A percentile compares a stretch with the other conserved stretches of the same genome.
These are phyloP conservation scores for Paecilomyces sp. DNA, from an alignment of 2,329 filamentous ascomycete genomes.

Conservation along the genomic window DNA sequence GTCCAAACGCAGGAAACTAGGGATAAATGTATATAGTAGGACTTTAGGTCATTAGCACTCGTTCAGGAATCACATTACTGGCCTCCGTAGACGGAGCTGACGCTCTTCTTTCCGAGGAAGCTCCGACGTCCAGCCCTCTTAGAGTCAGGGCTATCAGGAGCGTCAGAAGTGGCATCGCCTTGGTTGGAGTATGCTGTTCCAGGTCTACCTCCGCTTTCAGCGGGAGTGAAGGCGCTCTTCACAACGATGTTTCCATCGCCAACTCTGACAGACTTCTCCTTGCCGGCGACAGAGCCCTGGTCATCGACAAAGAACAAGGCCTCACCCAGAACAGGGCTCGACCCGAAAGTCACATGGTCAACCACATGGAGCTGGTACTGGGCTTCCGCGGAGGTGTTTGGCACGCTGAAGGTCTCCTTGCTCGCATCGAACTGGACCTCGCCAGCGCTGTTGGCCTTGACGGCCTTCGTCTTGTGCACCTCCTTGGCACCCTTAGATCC, in stretches of 20 bases:
- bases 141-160: slow-evolving; percentile 33
- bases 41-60: not conserved
- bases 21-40: not conserved
- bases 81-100: not conserved
- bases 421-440: slow-evolving; percentile 58
- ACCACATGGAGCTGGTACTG: slow-evolving; percentile 83
- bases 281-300: slow-evolving; percentile 52
- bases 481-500: slow-evolving; percentile 63
- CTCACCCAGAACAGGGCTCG: slow-evolving; percentile 78
- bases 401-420: slow-evolving; percentile 66
- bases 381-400: slow-evolving; percentile 66
- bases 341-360: slow-evolving; percentile 76
- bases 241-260: slow-evolving; percentile 67
- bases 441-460: slow-evolving; percentile 61
- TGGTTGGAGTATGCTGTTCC: slow-evolving; percentile 27
- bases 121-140: slow-evolving; percentile 36
- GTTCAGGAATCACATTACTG: not conserved
- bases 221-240: slow-evolving; percentile 61
- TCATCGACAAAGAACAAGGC: slow-evolving; percentile 89
- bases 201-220: slow-evolving; percentile 35
- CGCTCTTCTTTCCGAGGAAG: slow-evolving; percentile 39
- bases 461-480: slow-evolving; percentile 86
- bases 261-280: slow-evolving; percentile 66
- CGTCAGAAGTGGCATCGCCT: slow-evolving; percentile 18
- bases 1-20: not conserved